These are phyloP conservation scores for Spongospora subterranea DNA, from an alignment of 208 protist species.

Conservation along the genomic window DNA sequence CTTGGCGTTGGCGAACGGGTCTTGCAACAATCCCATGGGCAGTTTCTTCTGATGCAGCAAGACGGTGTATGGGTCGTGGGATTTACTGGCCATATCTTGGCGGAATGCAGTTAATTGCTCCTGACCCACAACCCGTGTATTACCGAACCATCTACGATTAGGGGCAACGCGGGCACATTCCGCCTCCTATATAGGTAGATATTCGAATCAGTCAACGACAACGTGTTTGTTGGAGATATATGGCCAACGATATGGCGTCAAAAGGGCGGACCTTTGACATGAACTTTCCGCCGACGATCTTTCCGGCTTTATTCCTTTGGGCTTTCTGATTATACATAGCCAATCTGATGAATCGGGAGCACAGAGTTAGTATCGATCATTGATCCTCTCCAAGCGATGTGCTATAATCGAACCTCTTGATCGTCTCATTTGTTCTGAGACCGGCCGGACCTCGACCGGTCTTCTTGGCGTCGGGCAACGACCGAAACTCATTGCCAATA, in stretches of 20 bases:
- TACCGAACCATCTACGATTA: slow-evolving; percentile 95
- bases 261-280: slow-evolving; percentile 53
- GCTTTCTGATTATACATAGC: slow-evolving; percentile 59
- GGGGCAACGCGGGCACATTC: slow-evolving; percentile 85
- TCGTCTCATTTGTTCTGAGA: slow-evolving; percentile 22
- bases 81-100: slow-evolving; percentile 89
- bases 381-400: background rate
- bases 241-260: too few species aligned
- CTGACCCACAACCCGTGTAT: slow-evolving; percentile 93
- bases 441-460: slow-evolving; percentile 30
- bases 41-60: slow-evolving; percentile 94
- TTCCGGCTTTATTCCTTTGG: slow-evolving; percentile 65
- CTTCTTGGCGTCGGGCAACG: slow-evolving; percentile 8
- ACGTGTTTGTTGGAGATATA: slow-evolving; percentile 54
- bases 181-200: slow-evolving; percentile 13
- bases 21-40: slow-evolving; percentile 82
- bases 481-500: slow-evolving; percentile 24
- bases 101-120: slow-evolving; percentile 92
- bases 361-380: background rate
- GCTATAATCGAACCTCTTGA: background rate
- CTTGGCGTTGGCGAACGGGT: slow-evolving; percentile 36
- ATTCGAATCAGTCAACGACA: background rate
- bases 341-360: slow-evolving; percentile 18
- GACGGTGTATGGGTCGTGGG: slow-evolving; percentile 96
- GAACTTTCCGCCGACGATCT: slow-evolving; percentile 53